These are phyloP conservation scores for Aspergillus niger DNA, from an alignment of 2,329 filamentous ascomycete species.

Conservation along the genomic window DNA sequence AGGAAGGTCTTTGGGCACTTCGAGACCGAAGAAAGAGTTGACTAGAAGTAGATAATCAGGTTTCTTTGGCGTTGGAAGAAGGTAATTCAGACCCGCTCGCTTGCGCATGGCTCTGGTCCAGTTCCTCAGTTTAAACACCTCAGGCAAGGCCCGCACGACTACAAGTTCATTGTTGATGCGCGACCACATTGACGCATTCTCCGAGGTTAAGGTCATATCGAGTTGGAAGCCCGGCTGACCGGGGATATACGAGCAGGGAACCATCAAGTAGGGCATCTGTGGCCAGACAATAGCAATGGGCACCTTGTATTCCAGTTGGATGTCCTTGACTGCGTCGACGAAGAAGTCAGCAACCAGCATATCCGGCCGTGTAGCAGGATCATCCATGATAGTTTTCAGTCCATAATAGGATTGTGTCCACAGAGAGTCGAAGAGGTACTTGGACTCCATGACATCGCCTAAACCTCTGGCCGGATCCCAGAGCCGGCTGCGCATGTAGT, in stretches of 20 bases:
- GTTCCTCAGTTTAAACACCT: slow-evolving; percentile 30
- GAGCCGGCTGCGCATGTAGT: slow-evolving; percentile 41
- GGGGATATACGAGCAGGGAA: slow-evolving; percentile 44
- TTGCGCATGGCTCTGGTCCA: slow-evolving; percentile 39
- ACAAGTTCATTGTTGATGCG: slow-evolving; percentile 43
- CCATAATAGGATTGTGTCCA: slow-evolving; percentile 37
- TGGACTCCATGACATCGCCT: slow-evolving; percentile 37
- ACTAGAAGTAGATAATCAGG: slow-evolving; percentile 48
- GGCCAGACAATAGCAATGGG: slow-evolving; percentile 46
- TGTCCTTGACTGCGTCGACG: slow-evolving; percentile 46
- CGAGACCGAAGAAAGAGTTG: slow-evolving; percentile 50
- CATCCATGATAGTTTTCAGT: slow-evolving; percentile 27
- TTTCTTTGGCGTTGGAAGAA: slow-evolving; percentile 33
- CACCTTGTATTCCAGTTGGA: slow-evolving; percentile 40
- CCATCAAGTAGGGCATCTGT: slow-evolving; percentile 46
- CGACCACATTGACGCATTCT: slow-evolving; percentile 42
- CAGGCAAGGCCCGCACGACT: slow-evolving; percentile 25
- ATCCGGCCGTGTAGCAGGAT: slow-evolving; percentile 33
- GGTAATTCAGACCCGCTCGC: slow-evolving; percentile 33
- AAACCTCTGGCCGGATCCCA: slow-evolving; percentile 36
- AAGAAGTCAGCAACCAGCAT: slow-evolving; percentile 51
- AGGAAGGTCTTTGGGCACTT: slow-evolving; percentile 47
- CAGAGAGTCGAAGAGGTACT: slow-evolving; percentile 42
- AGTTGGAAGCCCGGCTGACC: slow-evolving; percentile 48
- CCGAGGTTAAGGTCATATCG: slow-evolving; percentile 40